Conservation (phyloP, 2,329 filamentous ascomycete genomes). For the Microascus cirrosus region DNA sequence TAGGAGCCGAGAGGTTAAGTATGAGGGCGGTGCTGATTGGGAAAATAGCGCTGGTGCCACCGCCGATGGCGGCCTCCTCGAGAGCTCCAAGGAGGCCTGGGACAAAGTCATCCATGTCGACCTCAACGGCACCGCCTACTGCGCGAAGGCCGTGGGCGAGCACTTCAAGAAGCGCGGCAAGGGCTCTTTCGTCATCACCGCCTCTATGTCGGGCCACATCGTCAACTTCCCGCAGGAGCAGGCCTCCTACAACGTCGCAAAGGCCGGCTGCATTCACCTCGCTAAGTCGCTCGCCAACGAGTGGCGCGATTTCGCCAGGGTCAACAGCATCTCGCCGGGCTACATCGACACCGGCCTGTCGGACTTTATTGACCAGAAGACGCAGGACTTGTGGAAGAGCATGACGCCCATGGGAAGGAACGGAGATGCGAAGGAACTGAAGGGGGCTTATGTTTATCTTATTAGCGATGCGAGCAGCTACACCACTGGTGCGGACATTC, state of each 20-base stretch:
- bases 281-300: constrained; percentile 56
- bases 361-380: constrained; percentile 2
- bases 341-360: constrained; percentile 64
- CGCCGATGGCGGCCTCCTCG: constrained; percentile 56
- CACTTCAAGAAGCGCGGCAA: constrained; percentile 61
- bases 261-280: constrained; percentile 50
- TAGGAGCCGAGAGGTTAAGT: too few species aligned
- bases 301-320: constrained; percentile 64
- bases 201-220: constrained; percentile 68
- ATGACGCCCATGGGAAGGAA: constrained; percentile 43
- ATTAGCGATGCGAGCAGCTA: constrained; percentile 75
- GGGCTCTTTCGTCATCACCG: constrained; percentile 68
- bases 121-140: constrained; percentile 69
- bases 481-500: constrained; percentile 63
- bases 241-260: constrained; percentile 62
- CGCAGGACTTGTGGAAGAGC: constrained; percentile 2
- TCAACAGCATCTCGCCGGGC: constrained; percentile 62
- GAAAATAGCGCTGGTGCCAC: constrained; percentile 50
- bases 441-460: constrained; percentile 73
- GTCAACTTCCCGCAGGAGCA: constrained; percentile 69
- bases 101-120: constrained; percentile 59
- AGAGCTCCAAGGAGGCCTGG: constrained; percentile 57
- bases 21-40: neutral
- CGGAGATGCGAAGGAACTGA: constrained; percentile 64
- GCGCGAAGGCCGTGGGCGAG: constrained; percentile 55